Base-by-base conservation (phyloP, 805 yeast species). In the Saccharomycopsis sp. region DNA sequence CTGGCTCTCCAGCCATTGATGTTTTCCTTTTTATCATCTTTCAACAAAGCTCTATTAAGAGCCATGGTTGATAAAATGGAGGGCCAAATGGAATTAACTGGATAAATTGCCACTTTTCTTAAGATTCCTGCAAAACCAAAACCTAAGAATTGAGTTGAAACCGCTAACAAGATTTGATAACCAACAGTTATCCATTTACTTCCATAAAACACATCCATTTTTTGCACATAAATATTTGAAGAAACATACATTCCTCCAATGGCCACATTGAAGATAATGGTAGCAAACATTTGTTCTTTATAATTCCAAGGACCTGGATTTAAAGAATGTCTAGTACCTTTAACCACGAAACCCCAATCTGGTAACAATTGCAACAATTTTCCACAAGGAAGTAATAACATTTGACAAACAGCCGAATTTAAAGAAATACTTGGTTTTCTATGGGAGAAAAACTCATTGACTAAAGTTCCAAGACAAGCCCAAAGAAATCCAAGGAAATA, bases 221-320 rank as follows among this genome's bases (percentile, higher is more conserved):
- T 57, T 43, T 56, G 61, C 3, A 57, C 54, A 29, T 57, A 40
- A 41, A 74, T 57, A 48, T 66, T 66, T 27, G 52, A 55, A 26
- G 59, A 56, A 32, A 63, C 69, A 39, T 61, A 60, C 29, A 58
- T 53, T 23, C 52, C 48, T 8, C 57, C 53, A 15, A 53, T 51
- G 13, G 67, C 60, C 20, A 63, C 62, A 31, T 62, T 57, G 40
- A 61, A 60, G 39, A 64, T 55, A 27, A 66, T 47, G 48, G 84
- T 72, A 1, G 79, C 63, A 43, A 79, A 64, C 76, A 76, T 74
- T 54, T 78, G 85, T 51, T 77, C 84, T 52, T 77, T 77, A 47
- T 56, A 62, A 21, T 65, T 60, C 79, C 81, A 79, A 10, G 79
- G 79, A 9, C 83, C 80, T 2, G 79, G 79, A 53, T 74, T 74